Percentiles rank a stretch among this genome's conserved stretches.
Evolutionary conservation across 2,329 filamentous ascomycete species (phyloP).

Genomic region (Laburnicola sp.): DNA sequence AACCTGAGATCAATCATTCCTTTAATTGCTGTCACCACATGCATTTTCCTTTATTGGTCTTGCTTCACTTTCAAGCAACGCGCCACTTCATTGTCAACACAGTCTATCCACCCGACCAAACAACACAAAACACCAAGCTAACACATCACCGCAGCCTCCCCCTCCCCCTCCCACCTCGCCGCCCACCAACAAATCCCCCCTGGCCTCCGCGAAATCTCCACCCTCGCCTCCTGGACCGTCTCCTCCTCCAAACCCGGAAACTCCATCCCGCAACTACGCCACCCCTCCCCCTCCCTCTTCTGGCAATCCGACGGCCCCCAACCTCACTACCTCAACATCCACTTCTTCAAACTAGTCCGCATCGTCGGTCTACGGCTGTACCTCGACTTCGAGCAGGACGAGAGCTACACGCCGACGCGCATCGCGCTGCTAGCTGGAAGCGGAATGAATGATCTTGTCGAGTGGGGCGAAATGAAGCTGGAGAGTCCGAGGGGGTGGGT

Average conservation of each 20-base stretch:
- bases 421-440: constrained; percentile 89
- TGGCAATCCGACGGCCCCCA: constrained; percentile 90
- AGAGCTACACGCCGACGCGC: constrained; percentile 94
- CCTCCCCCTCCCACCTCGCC: not conserved
- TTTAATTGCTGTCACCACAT: too few relatives aligned
- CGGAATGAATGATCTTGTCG: constrained; percentile 85
- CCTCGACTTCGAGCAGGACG: constrained; percentile 89
- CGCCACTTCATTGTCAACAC: too few relatives aligned
- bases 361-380: constrained; percentile 69
- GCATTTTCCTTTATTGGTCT: too few relatives aligned
- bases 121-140: too few relatives aligned
- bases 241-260: constrained; percentile 80
- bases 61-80: too few relatives aligned
- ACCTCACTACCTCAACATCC: constrained; percentile 79
- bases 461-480: constrained; percentile 80
- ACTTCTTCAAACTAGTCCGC: constrained; percentile 63
- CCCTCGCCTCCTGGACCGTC: constrained; percentile 80
- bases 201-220: constrained; percentile 78
- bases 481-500: constrained; percentile 86
- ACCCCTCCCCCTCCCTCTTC: constrained; percentile 71
- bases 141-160: not conserved
- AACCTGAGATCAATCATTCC: too few relatives aligned
- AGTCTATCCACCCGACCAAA: too few relatives aligned
- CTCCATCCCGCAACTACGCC: constrained; percentile 74
- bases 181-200: constrained; percentile 38